These are phyloP conservation scores for Bretschneidera sinensis DNA, from an alignment of 345 rosid species.

Conservation along the genomic window DNA sequence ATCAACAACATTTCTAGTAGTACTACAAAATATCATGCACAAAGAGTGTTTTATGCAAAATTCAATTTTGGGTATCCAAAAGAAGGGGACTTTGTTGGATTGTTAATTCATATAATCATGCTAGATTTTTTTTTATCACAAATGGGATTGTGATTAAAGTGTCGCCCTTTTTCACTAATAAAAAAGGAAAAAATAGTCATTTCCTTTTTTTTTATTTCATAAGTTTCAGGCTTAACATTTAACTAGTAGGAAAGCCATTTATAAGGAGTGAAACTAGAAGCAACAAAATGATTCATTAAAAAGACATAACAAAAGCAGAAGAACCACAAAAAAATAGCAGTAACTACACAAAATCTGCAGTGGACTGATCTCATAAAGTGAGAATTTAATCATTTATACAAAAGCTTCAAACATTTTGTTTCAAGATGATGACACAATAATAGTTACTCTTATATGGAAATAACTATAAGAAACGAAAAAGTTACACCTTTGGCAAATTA, in stretches of 20 bases:
- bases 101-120: no score
- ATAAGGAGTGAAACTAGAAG: no score
- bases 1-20: background rate
- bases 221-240: no score
- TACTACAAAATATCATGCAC: no score
- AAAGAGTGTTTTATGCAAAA: no score
- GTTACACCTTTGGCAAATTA: background rate
- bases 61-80: no score
- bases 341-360: background rate
- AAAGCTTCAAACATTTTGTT: slow-evolving; percentile 11
- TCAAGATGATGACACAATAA: background rate
- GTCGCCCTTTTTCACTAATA: background rate
- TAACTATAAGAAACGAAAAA: background rate
- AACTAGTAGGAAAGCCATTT: no score
- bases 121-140: no score
- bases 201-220: no score
- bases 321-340: background rate
- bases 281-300: background rate
- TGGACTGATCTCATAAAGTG: background rate
- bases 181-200: no score
- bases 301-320: background rate
- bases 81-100: no score
- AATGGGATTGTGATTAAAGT: no score
- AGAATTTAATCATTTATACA: background rate
- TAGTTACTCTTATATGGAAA: background rate